phyloP scores from a whole-genome alignment of 2,329 filamentous ascomycete species.

The Gliomastix tumulicola region DNA sequence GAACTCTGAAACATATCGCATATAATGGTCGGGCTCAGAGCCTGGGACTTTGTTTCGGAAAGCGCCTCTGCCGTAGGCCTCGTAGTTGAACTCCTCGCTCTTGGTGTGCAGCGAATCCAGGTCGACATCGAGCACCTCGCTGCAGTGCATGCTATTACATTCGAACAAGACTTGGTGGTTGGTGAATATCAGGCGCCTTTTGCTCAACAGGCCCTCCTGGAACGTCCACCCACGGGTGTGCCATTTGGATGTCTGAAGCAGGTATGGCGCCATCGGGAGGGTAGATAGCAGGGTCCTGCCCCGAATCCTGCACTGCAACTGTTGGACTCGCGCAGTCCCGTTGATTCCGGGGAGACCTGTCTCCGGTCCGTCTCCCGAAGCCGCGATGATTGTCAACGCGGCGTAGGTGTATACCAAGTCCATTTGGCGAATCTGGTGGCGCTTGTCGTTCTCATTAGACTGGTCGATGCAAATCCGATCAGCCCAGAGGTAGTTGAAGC shows the following conservation, averaged over 20 bases:
- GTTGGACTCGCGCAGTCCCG: neutral
- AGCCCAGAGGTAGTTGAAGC: neutral
- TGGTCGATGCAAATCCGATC: neutral
- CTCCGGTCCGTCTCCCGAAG: neutral
- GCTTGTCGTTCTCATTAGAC: neutral
- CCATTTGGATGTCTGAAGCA: neutral
- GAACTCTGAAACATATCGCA: neutral
- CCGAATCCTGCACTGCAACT: neutral
- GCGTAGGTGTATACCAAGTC: neutral
- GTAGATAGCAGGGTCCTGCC: neutral
- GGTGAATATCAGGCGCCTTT: neutral
- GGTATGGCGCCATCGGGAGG: neutral
- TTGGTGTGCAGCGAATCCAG: neutral
- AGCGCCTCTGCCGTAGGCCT: neutral
- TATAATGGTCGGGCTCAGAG: neutral
- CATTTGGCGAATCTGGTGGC: neutral
- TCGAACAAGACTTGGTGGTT: neutral
- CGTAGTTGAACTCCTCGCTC: neutral
- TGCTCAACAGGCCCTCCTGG: neutral
- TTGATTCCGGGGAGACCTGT: neutral
- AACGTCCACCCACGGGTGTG: neutral
- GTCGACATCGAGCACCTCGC: neutral
- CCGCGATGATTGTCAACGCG: neutral
- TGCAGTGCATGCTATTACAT: neutral
- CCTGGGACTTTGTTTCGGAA: neutral